Evolutionary conservation across 2,329 filamentous ascomycete species (phyloP).

Genomic region (Nothophaeocryptopus gaeumannii): DNA sequence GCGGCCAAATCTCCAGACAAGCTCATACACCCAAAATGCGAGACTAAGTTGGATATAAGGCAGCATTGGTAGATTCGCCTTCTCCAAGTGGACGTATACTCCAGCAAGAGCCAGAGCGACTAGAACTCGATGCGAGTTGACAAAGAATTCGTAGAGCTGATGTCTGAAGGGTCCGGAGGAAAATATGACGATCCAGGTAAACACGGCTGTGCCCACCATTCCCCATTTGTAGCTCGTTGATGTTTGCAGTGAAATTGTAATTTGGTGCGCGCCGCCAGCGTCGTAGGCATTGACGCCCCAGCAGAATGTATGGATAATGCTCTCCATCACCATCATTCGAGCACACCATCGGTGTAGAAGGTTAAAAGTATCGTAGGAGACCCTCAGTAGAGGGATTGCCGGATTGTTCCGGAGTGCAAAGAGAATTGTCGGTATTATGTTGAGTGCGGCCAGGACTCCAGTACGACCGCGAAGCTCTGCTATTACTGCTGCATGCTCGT

Average conservation of each 20-base stretch:
- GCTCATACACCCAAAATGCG: conserved; percentile 72
- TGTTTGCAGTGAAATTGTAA: conserved; percentile 53
- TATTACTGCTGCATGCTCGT: conserved; percentile 52
- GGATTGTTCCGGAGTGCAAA: conserved; percentile 92
- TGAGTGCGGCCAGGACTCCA: conserved; percentile 78
- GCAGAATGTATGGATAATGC: conserved; percentile 66
- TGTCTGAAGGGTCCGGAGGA: conserved; percentile 78
- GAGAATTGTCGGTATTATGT: conserved; percentile 86
- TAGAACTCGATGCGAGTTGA: conserved; percentile 78
- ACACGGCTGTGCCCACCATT: conserved; percentile 54
- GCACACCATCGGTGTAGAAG: conserved; percentile 82
- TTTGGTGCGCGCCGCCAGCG: conserved; percentile 60
- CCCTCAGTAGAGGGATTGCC: conserved; percentile 73
- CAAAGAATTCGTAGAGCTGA: conserved; percentile 80
- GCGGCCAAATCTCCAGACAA: conserved; percentile 46
- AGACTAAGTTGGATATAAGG: conserved; percentile 73
- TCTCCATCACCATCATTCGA: conserved; percentile 66
- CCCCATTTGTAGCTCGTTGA: conserved; percentile 66
- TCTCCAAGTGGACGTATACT: conserved; percentile 74
- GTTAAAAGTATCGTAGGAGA: conserved; percentile 97
- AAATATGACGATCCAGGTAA: conserved; percentile 77
- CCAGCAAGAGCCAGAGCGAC: conserved; percentile 66
- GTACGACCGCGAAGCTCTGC: conserved; percentile 84
- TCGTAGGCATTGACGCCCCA: conserved; percentile 67
- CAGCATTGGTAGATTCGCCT: conserved; percentile 65